These are phyloP conservation scores for Backusella parvicylindrica DNA, from an alignment of 192 early-diverging fungal species.

Conservation along the genomic window DNA sequence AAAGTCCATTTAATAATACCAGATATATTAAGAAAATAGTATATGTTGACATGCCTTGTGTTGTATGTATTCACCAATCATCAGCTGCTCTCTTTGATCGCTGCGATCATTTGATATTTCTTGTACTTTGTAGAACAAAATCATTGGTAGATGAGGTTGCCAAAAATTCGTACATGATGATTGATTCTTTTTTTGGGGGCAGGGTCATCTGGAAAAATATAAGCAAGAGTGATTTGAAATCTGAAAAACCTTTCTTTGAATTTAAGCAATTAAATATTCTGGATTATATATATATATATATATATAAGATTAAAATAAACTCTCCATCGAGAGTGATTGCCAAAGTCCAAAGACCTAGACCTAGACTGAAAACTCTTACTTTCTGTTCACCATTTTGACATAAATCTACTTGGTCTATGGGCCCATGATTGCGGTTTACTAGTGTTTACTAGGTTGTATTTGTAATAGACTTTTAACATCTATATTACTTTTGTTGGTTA, in stretches of 20 bases:
- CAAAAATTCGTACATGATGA: slow-evolving; percentile 55
- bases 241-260: too few species aligned
- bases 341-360: too few species aligned
- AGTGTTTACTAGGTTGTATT: slow-evolving; percentile 67
- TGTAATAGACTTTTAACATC: slow-evolving; percentile 53
- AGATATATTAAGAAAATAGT: slow-evolving; percentile 65
- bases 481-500: slow-evolving; percentile 47
- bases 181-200: slow-evolving; percentile 72
- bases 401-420: slow-evolving; percentile 55
- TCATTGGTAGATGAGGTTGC: slow-evolving; percentile 83
- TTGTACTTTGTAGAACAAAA: slow-evolving; percentile 73
- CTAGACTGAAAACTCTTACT: not conserved
- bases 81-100: slow-evolving; percentile 77
- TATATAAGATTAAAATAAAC: too few species aligned
- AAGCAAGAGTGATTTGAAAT: too few species aligned
- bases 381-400: slow-evolving; percentile 21
- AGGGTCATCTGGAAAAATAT: too few species aligned
- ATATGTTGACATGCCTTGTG: slow-evolving; percentile 60
- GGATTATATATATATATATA: too few species aligned
- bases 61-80: slow-evolving; percentile 85
- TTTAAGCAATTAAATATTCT: too few species aligned
- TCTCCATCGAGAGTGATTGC: too few species aligned
- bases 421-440: slow-evolving; percentile 65
- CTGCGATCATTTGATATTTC: slow-evolving; percentile 78
- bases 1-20: slow-evolving; percentile 75